These are phyloP conservation scores for Lobulomyces angularis DNA, from an alignment of 192 early-diverging fungal species.

Conservation along the genomic window DNA sequence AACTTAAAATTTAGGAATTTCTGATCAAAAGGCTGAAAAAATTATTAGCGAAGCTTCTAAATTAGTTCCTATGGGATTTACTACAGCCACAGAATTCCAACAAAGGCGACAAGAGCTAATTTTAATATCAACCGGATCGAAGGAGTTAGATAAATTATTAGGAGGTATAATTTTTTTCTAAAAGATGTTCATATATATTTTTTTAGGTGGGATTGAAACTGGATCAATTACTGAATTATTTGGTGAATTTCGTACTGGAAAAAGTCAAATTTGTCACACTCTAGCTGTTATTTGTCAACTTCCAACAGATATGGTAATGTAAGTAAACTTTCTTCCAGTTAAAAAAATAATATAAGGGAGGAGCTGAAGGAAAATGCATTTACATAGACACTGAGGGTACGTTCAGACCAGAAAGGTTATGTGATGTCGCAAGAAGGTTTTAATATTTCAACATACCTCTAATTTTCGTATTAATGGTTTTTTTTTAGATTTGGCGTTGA, in stretches of 20 bases:
- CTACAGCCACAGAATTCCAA: slow-evolving; percentile 86
- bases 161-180: slow-evolving; percentile 42
- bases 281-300: slow-evolving; percentile 83
- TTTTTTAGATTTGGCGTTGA: slow-evolving; percentile 44
- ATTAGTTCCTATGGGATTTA: slow-evolving; percentile 88
- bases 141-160: slow-evolving; percentile 79
- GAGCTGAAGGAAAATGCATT: slow-evolving; percentile 86
- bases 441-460: not conserved
- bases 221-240: slow-evolving; percentile 95
- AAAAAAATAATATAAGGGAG: too few species aligned
- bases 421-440: slow-evolving; percentile 71
- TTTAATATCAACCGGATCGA: slow-evolving; percentile 78
- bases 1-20: too few species aligned
- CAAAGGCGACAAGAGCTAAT: slow-evolving; percentile 66
- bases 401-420: slow-evolving; percentile 81
- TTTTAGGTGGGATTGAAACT: slow-evolving; percentile 77
- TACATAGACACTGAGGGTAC: slow-evolving; percentile 97
- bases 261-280: slow-evolving; percentile 92
- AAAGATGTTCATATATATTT: slow-evolving; percentile 2
- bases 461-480: not conserved
- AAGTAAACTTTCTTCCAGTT: too few species aligned
- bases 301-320: slow-evolving; percentile 67
- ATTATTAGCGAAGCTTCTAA: slow-evolving; percentile 83
- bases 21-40: slow-evolving; percentile 92
- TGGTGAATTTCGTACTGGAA: slow-evolving; percentile 97